Percentiles rank a stretch among this genome's conserved stretches.
Conservation (phyloP, 192 early-diverging fungal genomes). For the Linnemannia hyalina region DNA sequence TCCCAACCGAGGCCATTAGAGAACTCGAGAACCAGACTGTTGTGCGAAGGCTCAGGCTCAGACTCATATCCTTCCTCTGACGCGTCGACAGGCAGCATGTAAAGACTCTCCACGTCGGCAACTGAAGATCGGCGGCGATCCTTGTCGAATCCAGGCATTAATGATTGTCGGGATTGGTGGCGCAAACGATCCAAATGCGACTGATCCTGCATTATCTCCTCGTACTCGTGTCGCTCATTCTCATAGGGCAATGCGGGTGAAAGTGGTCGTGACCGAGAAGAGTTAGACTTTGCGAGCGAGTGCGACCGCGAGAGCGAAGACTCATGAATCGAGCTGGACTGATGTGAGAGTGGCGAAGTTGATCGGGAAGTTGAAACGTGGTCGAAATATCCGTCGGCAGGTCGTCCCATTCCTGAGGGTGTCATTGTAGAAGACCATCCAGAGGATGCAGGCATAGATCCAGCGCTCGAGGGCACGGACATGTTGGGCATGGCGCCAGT, state of each 20-base stretch:
- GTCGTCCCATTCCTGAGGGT: constrained; percentile 12
- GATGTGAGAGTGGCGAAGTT: constrained; percentile 37
- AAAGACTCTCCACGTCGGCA: constrained; percentile 48
- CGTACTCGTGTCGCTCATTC: constrained; percentile 28
- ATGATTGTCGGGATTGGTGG: constrained; percentile 8
- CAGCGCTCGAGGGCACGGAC: constrained; percentile 35
- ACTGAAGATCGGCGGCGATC: constrained; percentile 44
- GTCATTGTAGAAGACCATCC: constrained; percentile 33
- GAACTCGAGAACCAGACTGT: constrained; percentile 23
- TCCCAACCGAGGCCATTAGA: constrained; percentile 51
- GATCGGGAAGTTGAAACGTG: constrained; percentile 32
- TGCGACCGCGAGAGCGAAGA: constrained; percentile 34
- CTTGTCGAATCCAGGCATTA: constrained; percentile 22
- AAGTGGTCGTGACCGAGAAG: constrained; percentile 34
- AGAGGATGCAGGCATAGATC: constrained; percentile 14
- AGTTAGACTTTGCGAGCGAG: constrained; percentile 42
- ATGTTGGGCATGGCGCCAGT: constrained; percentile 32
- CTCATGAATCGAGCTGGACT: constrained; percentile 4
- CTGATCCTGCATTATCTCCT: constrained; percentile 47
- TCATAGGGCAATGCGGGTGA: constrained; percentile 30
- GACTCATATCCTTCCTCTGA: constrained; percentile 50
- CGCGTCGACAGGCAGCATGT: constrained; percentile 39
- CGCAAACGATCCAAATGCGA: constrained; percentile 32
- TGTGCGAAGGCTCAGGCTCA: constrained; percentile 32
- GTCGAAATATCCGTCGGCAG: constrained; percentile 32